Base-by-base conservation (phyloP, 768 basidiomycete genomes). In the Suillus paluster region DNA sequence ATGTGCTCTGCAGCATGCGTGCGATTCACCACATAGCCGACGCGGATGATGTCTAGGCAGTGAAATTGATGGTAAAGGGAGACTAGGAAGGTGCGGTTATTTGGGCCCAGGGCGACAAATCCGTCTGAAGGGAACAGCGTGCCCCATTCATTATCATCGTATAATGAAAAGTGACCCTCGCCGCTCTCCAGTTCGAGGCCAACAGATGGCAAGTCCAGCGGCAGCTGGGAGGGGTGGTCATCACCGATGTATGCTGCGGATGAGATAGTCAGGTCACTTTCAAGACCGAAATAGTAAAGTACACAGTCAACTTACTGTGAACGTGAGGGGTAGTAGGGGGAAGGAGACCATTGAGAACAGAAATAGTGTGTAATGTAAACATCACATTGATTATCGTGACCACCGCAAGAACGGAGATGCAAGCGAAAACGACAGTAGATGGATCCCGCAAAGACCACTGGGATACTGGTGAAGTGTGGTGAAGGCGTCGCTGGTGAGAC, bases 51-150 rank as follows among this genome's bases (percentile, higher is more conserved):
- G 52, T 78, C 74, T 15, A 84, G 65, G 58, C 83, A 84, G 63
- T 84, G 83, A 19, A 82, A 74, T 63, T 84, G 77, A 67, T 84
- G 83, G 71, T 79, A 83, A 65, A 83, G 77, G 36, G 78, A 73
- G 23, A 69, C 67, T 17, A 66, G 74, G 56, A 78, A 77, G 1
- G 76, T 67, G 50, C 73, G 72, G 59, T 75, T 64, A 39, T 73
- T n/a, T 0, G 75, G 70, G 27, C 77, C 77, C 9, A 79, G 66
- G 53, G 69, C 72, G 30, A 75, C 70, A 64, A 75, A 78, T 3
- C 75, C 76, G 23, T 70, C 69, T 2, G 75, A 77, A 10, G 68
- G 67, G 19, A 71, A 78, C 9, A 77, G 65, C 4, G 73, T 68
- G 23, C 70, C 77, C 77, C 77, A 78, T 44, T 76, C 75, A 59